These are phyloP conservation scores for Hypericum perforatum DNA, from an alignment of 345 rosid genomes.

Conservation along the genomic window DNA sequence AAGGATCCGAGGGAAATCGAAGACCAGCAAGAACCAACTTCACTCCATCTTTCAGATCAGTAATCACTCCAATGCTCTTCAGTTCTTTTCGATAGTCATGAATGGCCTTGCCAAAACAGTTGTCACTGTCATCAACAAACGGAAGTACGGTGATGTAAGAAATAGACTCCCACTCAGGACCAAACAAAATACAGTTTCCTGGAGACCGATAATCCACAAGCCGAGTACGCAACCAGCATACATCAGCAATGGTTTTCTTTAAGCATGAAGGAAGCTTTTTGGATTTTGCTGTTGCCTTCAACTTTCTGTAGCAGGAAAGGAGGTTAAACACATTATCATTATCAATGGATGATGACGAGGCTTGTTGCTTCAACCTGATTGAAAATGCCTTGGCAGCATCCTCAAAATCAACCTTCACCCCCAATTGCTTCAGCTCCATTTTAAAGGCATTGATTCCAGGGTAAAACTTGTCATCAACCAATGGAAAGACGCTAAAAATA, in stretches of 20 bases:
- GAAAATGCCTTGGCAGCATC: conserved; percentile 34
- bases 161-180: conserved; percentile 47
- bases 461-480: conserved; percentile 32
- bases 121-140: conserved; percentile 38
- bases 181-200: conserved; percentile 41
- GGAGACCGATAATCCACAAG: conserved; percentile 51
- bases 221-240: conserved; percentile 46
- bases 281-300: conserved; percentile 12
- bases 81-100: conserved; percentile 40
- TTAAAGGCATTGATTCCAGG: conserved; percentile 25
- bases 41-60: conserved; percentile 37
- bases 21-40: conserved; percentile 34
- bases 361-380: conserved; percentile 25
- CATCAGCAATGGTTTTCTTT: conserved; percentile 25
- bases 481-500: conserved; percentile 37
- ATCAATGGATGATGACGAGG: conserved; percentile 22
- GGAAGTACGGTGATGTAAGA: conserved; percentile 45
- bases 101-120: conserved; percentile 37
- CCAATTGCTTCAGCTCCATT: conserved; percentile 36
- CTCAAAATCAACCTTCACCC: conserved; percentile 36
- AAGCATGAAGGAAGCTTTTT: conserved; percentile 24
- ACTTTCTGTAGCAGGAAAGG: conserved; percentile 34
- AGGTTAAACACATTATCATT: conserved; percentile 25
- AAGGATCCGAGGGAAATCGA: conserved; percentile 22
- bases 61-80: conserved; percentile 30